phyloP scores from a whole-genome alignment of 345 rosid species.

The Linum lewisii region DNA sequence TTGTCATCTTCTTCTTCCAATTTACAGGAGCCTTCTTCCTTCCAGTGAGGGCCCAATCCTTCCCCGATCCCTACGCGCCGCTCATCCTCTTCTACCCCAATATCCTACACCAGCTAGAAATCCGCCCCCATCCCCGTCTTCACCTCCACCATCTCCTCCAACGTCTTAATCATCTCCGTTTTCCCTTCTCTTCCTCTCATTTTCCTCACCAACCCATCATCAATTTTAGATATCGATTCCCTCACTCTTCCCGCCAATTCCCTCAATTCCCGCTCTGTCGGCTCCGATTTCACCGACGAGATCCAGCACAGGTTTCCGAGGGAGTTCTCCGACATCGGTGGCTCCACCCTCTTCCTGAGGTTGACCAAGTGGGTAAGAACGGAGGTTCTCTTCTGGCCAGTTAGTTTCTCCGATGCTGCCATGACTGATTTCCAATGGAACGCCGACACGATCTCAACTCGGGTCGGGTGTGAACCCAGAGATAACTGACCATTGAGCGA shows the following conservation, averaged over 20 bases:
- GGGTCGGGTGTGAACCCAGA: slow-evolving; percentile 12
- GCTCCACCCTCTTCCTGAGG: slow-evolving; percentile 26
- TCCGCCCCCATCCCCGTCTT: slow-evolving; percentile 14
- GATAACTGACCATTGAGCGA: slow-evolving; percentile 4
- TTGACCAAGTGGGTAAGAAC: slow-evolving; percentile 25
- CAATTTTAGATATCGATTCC: slow-evolving; percentile 19
- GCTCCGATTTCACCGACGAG: slow-evolving; percentile 16
- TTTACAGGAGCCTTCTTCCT: too few relatives aligned
- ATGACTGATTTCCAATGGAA: slow-evolving; percentile 19
- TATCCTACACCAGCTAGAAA: slow-evolving; percentile 30
- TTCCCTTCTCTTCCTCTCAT: slow-evolving; percentile 12
- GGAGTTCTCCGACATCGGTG: slow-evolving; percentile 15
- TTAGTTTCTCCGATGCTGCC: slow-evolving; percentile 14
- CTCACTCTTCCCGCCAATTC: slow-evolving; percentile 22
- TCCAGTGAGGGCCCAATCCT: too few relatives aligned
- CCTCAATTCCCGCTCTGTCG: slow-evolving; percentile 5
- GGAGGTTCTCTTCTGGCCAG: slow-evolving; percentile 18
- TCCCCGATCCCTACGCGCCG: too few relatives aligned
- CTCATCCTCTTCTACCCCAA: too few relatives aligned
- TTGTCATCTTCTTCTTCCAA: too few relatives aligned
- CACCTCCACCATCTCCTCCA: slow-evolving; percentile 7
- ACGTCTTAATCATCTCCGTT: slow-evolving; percentile 9
- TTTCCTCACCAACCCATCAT: slow-evolving; percentile 18
- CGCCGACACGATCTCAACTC: slow-evolving; percentile 15
- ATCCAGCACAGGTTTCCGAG: slow-evolving; percentile 27